Conservation (phyloP, 306 rosid genomes). For the Acacia acuminata region DNA sequence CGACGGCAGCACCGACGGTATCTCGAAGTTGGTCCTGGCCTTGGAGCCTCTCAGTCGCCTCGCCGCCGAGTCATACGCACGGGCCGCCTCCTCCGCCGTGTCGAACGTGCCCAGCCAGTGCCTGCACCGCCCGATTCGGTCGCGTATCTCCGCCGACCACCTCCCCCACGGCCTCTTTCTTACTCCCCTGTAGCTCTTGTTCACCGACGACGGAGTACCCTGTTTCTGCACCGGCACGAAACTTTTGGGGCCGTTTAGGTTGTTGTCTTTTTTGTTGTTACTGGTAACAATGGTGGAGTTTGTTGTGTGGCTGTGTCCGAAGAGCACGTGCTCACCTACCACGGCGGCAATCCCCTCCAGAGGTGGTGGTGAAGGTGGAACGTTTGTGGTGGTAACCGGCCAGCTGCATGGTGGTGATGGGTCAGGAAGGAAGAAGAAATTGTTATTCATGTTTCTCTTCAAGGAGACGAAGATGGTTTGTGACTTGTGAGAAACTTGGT, state of each 20-base stretch:
- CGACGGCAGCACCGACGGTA: slow-evolving; percentile 55
- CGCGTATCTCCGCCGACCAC: slow-evolving; percentile 79
- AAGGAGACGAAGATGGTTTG: neutral
- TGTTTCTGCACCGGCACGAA: neutral
- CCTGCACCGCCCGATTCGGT: slow-evolving; percentile 64
- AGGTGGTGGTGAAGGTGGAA: slow-evolving; percentile 30
- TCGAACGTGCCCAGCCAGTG: slow-evolving; percentile 80
- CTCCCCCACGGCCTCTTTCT: slow-evolving; percentile 82
- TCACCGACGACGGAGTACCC: slow-evolving; percentile 28
- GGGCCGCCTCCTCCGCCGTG: slow-evolving; percentile 79
- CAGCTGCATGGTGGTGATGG: neutral
- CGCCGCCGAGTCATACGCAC: slow-evolving; percentile 74
- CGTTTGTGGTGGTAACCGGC: neutral
- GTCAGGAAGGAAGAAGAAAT: slow-evolving; percentile 9
- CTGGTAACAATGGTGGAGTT: neutral
- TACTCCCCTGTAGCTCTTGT: slow-evolving; percentile 63
- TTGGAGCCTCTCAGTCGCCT: slow-evolving; percentile 65
- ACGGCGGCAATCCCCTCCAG: slow-evolving; percentile 76
- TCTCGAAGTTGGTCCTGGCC: slow-evolving; percentile 64
- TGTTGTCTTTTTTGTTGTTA: neutral
- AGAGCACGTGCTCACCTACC: slow-evolving; percentile 59
- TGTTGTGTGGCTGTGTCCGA: slow-evolving; percentile 30
- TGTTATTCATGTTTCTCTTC: neutral
- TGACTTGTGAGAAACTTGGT: neutral
- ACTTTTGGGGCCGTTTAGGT: neutral